Conservation (phyloP, 2,329 filamentous ascomycete species). For the Tolypocladium tundrense region DNA sequence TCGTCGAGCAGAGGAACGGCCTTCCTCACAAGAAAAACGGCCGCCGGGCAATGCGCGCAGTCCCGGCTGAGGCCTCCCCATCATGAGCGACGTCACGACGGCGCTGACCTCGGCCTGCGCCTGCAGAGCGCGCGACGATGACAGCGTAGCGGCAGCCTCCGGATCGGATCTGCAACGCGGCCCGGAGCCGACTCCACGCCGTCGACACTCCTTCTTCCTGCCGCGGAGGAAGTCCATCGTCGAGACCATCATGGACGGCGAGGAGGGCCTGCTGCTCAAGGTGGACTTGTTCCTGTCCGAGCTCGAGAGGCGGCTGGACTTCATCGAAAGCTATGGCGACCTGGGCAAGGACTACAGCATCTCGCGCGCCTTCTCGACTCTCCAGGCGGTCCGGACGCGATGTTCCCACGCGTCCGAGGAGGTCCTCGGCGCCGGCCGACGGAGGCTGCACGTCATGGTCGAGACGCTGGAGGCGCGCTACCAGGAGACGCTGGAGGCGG, state of each 20-base stretch:
- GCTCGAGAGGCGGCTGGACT: conserved; percentile 75
- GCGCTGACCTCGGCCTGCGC: conserved; percentile 27
- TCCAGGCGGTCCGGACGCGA: conserved; percentile 76
- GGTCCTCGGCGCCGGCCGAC: conserved; percentile 75
- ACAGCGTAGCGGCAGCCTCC: conserved; percentile 25
- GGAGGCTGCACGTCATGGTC: conserved; percentile 78
- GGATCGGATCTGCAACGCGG: conserved; percentile 25
- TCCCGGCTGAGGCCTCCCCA: conserved; percentile 2
- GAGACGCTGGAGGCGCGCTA: conserved; percentile 86
- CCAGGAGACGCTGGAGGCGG: conserved; percentile 72
- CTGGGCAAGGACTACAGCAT: conserved; percentile 75
- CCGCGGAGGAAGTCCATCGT: conserved; percentile 50
- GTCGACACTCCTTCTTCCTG: conserved; percentile 48
- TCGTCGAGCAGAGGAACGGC: background rate
- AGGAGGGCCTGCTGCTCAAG: conserved; percentile 51
- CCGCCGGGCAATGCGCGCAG: background rate
- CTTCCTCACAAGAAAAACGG: background rate
- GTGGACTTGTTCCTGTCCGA: conserved; percentile 77
- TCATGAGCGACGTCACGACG: conserved; percentile 28
- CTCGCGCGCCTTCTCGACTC: conserved; percentile 71
- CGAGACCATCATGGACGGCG: conserved; percentile 50
- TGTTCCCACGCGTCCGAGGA: conserved; percentile 88
- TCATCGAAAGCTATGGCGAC: conserved; percentile 80
- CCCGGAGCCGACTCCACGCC: conserved; percentile 24
- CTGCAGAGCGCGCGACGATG: conserved; percentile 18